Evolutionary conservation across 306 rosid species (phyloP), one percentile per base, ranked within the genome.

Genomic region (Luffa aegyptiaca): DNA sequence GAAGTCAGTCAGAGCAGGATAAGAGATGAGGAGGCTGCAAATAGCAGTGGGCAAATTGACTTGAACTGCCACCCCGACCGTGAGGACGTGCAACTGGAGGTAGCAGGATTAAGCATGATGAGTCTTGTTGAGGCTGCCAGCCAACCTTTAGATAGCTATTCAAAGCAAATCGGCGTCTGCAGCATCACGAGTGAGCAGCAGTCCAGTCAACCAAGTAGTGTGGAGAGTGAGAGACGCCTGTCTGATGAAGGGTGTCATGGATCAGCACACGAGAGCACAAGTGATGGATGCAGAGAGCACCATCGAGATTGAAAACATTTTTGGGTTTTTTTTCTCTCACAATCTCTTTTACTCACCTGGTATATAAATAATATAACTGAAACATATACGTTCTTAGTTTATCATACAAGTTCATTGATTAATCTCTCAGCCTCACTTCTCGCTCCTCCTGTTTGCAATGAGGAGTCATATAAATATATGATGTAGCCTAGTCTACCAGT

Each of bases 21-120:
- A 56, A 81, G 83, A 85, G 76, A 68, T 44, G 91, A 86, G 76
- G 90, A 55, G 13, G 87, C 81, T 11, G 93, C 88, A 75, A 81
- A 84, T 17, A 86, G 87, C 48, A 81, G 85, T 9, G 94, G 92
- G 77, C 87, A 89, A 80, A 93, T 95, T 62, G 99, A 95, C 83
- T 84, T 95, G 85, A 95, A 95, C 76, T 86, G 84, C 36, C 82
- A 90, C 80, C 97, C 98, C 3, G 83, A 85, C 73, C 98, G 90
- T 0, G 93, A 88, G 4, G 93, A 87, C 66, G 83, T 79, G 84
- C 87, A 78, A 79, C 37, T 82, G 46, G 93, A 86, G 56, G 86
- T 75, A 64, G 70, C 90, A 1, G 93, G 81, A 75, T 82, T 84
- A 61, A 44, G 76, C 84, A 79, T 84, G 90, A 76, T 80, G 73